Evolutionary conservation across 345 rosid species (phyloP).

Genomic region (Populus pruinosa): DNA sequence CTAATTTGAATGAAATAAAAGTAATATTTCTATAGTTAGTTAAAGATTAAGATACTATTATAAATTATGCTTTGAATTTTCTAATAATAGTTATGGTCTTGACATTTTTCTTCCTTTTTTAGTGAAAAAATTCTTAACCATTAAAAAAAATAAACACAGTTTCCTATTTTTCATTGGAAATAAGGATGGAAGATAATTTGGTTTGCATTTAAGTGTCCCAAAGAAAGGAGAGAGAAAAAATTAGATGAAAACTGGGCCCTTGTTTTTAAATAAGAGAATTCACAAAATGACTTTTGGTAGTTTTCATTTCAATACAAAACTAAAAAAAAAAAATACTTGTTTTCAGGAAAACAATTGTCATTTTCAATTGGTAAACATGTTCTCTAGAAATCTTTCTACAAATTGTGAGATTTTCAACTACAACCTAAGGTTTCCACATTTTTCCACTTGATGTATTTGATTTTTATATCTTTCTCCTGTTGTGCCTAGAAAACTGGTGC

Average conservation of each 20-base stretch:
- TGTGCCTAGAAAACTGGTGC: neutral
- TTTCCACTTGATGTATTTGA: neutral
- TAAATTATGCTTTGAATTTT: too few relatives aligned
- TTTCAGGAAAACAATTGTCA: neutral
- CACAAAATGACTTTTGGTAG: neutral
- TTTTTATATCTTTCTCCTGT: neutral
- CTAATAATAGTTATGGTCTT: too few relatives aligned
- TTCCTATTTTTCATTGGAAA: too few relatives aligned
- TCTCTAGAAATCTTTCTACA: neutral
- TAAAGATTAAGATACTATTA: too few relatives aligned
- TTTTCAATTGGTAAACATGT: neutral
- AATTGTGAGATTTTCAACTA: neutral
- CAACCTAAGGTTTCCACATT: neutral
- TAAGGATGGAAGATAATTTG: neutral
- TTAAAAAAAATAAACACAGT: too few relatives aligned
- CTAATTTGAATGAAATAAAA: too few relatives aligned
- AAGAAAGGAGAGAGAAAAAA: neutral
- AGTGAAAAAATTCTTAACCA: too few relatives aligned
- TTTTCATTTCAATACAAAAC: neutral
- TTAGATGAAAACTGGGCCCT: neutral
- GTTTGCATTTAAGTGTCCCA: neutral
- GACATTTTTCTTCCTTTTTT: too few relatives aligned
- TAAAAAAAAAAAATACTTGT: neutral
- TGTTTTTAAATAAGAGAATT: too few relatives aligned
- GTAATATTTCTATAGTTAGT: too few relatives aligned